phyloP scores from a whole-genome alignment of 306 rosid genomes.

The Quercus cerris region DNA sequence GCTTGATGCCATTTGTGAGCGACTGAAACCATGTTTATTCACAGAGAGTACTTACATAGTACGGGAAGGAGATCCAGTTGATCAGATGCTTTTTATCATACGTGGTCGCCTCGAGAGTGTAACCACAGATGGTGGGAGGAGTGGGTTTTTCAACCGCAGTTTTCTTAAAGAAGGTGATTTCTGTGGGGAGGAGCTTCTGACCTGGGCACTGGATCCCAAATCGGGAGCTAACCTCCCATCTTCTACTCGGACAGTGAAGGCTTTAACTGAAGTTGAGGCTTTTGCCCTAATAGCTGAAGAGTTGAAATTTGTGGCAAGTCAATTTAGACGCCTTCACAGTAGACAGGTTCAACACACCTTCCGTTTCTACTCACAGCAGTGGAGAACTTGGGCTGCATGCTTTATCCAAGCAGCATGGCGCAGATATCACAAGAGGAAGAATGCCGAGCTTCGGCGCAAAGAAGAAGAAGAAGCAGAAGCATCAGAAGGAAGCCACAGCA shows the following conservation, averaged over 20 bases:
- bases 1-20: constrained; percentile 97
- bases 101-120: constrained; percentile 98
- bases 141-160: constrained; percentile 92
- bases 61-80: constrained; percentile 97
- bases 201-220: constrained; percentile 98
- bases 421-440: constrained; percentile 78
- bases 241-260: constrained; percentile 86
- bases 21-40: constrained; percentile 82
- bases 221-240: constrained; percentile 93
- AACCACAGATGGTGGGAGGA: constrained; percentile 96
- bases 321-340: constrained; percentile 97
- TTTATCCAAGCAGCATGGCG: constrained; percentile 99
- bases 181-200: constrained; percentile 97
- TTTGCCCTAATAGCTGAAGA: constrained; percentile 92
- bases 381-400: constrained; percentile 99
- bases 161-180: constrained; percentile 82
- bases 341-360: constrained; percentile 98
- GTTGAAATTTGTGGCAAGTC: constrained; percentile 91
- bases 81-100: constrained; percentile 95
- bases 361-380: constrained; percentile 95
- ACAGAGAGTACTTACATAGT: constrained; percentile 87
- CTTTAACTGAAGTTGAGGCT: constrained; percentile 86
- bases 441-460: constrained; percentile 70
- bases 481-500: constrained; percentile 40
- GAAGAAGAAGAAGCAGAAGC: constrained; percentile 75